Evolutionary conservation across 768 basidiomycete genomes (phyloP).

Genomic region (Pleurotus citrinopileatus): DNA sequence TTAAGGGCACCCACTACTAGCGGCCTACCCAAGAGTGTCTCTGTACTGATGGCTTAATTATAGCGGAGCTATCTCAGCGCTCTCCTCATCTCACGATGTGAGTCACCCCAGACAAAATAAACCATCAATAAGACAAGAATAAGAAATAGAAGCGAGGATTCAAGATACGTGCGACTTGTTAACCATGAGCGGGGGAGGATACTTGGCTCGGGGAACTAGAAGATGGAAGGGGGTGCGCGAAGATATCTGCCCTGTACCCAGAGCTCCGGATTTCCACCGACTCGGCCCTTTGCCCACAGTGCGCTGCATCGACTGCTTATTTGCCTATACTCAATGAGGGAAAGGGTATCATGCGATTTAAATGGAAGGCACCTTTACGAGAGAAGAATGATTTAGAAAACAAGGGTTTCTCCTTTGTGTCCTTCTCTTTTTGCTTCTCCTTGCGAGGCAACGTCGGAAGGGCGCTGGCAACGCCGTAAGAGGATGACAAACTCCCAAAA

Average conservation of each 20-base stretch:
- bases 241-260: not conserved
- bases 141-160: no score
- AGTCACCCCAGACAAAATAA: no score
- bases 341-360: not conserved
- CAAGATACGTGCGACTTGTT: no score
- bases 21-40: no score
- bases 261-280: not conserved
- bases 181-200: not conserved
- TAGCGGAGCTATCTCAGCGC: no score
- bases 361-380: conserved; percentile 1
- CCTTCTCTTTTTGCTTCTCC: conserved; percentile 1
- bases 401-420: not conserved
- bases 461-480: conserved; percentile 1
- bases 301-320: not conserved
- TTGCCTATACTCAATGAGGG: not conserved
- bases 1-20: no score
- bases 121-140: no score
- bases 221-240: not conserved
- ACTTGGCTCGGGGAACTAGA: not conserved
- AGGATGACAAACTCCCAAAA: conserved; percentile 7
- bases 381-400: not conserved
- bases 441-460: conserved; percentile 6
- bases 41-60: no score
- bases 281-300: not conserved
- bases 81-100: no score